Conservation (phyloP, 2,329 filamentous ascomycete genomes). For the Seiridium cupressi region DNA sequence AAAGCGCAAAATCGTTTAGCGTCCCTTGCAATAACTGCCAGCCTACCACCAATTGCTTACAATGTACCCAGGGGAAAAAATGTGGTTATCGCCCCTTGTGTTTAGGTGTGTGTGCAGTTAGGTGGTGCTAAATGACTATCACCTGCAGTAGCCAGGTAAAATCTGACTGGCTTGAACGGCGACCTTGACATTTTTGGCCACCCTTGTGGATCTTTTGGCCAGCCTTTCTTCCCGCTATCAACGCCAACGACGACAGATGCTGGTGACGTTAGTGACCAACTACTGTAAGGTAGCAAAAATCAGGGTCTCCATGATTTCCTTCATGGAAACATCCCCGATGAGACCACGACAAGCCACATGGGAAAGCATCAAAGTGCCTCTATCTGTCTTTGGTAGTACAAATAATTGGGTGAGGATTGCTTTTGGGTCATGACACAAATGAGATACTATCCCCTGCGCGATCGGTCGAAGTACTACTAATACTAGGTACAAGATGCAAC, state of each 20-base stretch:
- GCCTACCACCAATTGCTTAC: neutral
- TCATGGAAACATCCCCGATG: too few species aligned
- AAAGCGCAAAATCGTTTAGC: neutral
- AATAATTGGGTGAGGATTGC: too few species aligned
- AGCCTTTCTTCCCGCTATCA: neutral
- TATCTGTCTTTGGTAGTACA: too few species aligned
- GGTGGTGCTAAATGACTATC: neutral
- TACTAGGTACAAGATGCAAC: too few species aligned
- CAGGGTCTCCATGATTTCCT: too few species aligned
- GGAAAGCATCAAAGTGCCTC: too few species aligned
- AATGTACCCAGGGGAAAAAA: neutral
- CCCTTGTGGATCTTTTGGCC: neutral
- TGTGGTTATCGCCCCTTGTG: neutral
- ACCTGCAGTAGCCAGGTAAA: constrained; percentile 2
- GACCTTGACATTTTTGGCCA: neutral
- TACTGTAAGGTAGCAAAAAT: neutral
- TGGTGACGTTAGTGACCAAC: neutral
- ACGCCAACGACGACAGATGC: neutral
- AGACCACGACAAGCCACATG: too few species aligned
- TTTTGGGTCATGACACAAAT: too few species aligned
- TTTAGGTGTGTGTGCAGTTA: neutral
- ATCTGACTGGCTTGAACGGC: neutral
- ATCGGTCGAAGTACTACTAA: too few species aligned
- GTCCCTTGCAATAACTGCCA: neutral
- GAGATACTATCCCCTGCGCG: too few species aligned